Base-by-base conservation (phyloP, 108 stramenopile genomes). In the Schizochytrium sp. region DNA sequence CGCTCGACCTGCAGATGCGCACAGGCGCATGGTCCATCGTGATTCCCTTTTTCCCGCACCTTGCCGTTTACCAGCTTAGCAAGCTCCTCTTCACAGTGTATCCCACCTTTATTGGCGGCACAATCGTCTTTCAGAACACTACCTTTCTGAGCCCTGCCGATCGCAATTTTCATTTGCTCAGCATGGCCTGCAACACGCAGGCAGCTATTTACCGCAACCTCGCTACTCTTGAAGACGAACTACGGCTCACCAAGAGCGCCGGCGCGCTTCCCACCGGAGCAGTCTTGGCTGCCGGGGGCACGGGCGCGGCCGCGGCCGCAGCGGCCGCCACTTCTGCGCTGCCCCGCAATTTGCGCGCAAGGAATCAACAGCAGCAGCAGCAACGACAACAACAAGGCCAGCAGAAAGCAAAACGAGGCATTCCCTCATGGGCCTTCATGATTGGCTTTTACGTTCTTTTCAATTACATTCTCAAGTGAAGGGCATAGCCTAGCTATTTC, bases 91-190 rank as follows among this genome's bases (percentile, higher is more conserved):
- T 83, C 23, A 83, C 76, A 14, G 23, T 83, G 16, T 83, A 83
- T 23, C 76, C 76, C 12, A 83, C 76, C n/a, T 83, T 83, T 53
- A 83, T 83, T 53, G 76, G 76, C 51, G 76, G 76, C 25, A 83
- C 76, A 1, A 53, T 83, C 25, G 51, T 53, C 12, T 83, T 83
- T 34, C 76, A 83, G 51, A 83, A 53, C 76, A 16, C 48, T 18
- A 83, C 76, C 18, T 83, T 25, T 28, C n/a, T 53, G 51, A 28
- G 28, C 51, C 76, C 76, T 12, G 48, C 51, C 25, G 48, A 83
- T 0, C 76, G 76, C 45, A 83, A 83, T 45, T 53, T 10, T 12
- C n/a, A 53, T 12, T 16, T 83, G 12, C 51, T 83, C 48, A 83
- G 76, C 51, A 28, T 47, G 18, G 76, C 28, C 25, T 47, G 48